phyloP scores from a whole-genome alignment of 1,139 yeast species.

The Kurtzmaniella quercitrusa region DNA sequence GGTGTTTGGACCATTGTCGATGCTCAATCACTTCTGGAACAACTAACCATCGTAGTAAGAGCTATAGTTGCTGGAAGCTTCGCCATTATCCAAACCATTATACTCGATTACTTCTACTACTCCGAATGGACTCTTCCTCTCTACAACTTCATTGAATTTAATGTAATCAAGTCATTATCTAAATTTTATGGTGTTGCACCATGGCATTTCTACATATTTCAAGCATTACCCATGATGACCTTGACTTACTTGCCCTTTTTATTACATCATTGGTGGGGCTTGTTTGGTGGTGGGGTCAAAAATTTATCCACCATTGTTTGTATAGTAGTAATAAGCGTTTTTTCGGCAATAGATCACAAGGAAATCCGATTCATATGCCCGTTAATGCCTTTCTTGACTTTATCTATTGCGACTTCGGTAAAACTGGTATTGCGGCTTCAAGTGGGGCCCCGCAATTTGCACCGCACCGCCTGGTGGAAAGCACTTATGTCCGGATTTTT shows the following conservation, averaged over 20 bases:
- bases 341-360: slow-evolving; percentile 73
- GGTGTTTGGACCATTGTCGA: slow-evolving; percentile 28
- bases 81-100: slow-evolving; percentile 9
- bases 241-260: slow-evolving; percentile 63
- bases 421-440: slow-evolving; percentile 2
- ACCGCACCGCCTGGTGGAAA: background rate
- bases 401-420: slow-evolving; percentile 15
- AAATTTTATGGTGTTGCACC: slow-evolving; percentile 83
- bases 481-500: background rate
- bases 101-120: slow-evolving; percentile 61
- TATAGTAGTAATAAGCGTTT: slow-evolving; percentile 42
- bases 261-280: slow-evolving; percentile 14
- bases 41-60: background rate
- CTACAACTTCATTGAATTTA: slow-evolving; percentile 68
- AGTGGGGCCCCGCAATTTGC: background rate
- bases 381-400: slow-evolving; percentile 67
- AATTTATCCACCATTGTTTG: slow-evolving; percentile 21
- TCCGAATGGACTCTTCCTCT: slow-evolving; percentile 57
- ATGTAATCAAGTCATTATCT: slow-evolving; percentile 68
- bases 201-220: slow-evolving; percentile 79
- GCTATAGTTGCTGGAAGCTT: background rate
- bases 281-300: background rate
- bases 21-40: background rate
- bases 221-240: slow-evolving; percentile 75
- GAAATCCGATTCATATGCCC: slow-evolving; percentile 92